These are phyloP conservation scores for Gossypium sturtianum DNA, from an alignment of 345 rosid genomes.

Conservation along the genomic window DNA sequence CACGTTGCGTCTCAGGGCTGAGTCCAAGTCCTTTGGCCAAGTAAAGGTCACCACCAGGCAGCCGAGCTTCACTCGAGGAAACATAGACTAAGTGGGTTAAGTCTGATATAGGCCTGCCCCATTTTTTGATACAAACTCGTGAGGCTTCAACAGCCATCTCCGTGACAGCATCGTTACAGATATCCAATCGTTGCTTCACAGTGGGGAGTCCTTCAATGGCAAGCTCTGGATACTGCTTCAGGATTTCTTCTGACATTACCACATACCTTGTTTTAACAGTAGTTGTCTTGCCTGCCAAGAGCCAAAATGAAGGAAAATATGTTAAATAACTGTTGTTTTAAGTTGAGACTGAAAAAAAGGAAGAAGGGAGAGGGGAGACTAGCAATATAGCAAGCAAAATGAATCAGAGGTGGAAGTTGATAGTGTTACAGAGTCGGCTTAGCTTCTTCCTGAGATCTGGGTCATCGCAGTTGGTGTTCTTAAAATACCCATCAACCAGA, in stretches of 20 bases:
- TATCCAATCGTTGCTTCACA: slow-evolving; percentile 66
- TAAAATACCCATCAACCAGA: slow-evolving; percentile 88
- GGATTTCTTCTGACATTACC: slow-evolving; percentile 95
- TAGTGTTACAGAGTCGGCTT: slow-evolving; percentile 63
- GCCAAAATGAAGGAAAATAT: slow-evolving; percentile 4
- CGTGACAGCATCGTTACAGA: slow-evolving; percentile 79
- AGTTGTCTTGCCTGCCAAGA: slow-evolving; percentile 75
- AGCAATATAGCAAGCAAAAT: neutral
- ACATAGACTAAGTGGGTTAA: slow-evolving; percentile 95
- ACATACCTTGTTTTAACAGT: slow-evolving; percentile 92
- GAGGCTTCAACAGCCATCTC: slow-evolving; percentile 90
- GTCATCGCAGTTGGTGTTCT: slow-evolving; percentile 83
- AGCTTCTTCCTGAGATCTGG: slow-evolving; percentile 87
- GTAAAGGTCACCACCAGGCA: slow-evolving; percentile 86
- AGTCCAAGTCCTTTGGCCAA: slow-evolving; percentile 83
- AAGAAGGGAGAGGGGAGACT: too few species aligned
- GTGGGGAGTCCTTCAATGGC: slow-evolving; percentile 79
- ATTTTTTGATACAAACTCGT: slow-evolving; percentile 63
- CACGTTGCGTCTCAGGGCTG: slow-evolving; percentile 68
- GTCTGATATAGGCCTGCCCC: slow-evolving; percentile 74
- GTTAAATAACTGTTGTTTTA: neutral
- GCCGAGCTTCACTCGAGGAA: slow-evolving; percentile 91
- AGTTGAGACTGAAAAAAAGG: too few species aligned
- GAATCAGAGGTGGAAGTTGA: slow-evolving; percentile 6
- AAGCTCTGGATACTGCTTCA: slow-evolving; percentile 78